Evolutionary conservation across 345 rosid species (phyloP), one percentile per base, ranked within the genome.

Genomic region (Eucalyptus cladocalyx): DNA sequence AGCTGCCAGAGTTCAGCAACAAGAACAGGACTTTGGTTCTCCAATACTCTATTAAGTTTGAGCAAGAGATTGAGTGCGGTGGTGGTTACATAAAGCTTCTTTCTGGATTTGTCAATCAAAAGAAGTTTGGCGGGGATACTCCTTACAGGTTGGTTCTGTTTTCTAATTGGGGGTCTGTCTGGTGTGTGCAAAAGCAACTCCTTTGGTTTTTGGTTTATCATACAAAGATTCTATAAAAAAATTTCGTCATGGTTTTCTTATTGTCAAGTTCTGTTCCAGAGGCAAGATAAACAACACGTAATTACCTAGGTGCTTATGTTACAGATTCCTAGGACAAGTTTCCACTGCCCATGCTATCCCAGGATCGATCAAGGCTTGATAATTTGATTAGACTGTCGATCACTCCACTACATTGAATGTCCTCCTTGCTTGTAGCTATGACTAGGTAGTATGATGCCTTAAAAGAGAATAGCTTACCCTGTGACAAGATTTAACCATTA

Each of bases 111-210:
- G 99, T 97, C 50, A 97, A 97, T 93, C 99, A 97, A 89, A 97
- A 97, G 94, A 97, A 97, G 91, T 97, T 94, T 93, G 99, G 99
- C 53, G 99, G 99, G 83, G 99, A 97, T 90, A 95, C 99, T 85
- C 99, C 99, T 89, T 97, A 96, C 92, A 96, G 98, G 99, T 97
- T 62, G 37, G 86, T 92, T 42, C 85, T 76, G 42, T 76, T 76
- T 21, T 76, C 85, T 76, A 21, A 11, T 23, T 6, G 47, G 30
- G 47, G 16, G 6, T 76, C 28, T 76, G 47, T 76, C 85, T 76
- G 85, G 47, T 40, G 30, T 23, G 85, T 76, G 85, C 85, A 76
- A 40, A 40, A 40, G 47, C 47, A 23, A 76, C 16, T 37, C 83
- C 80, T 69, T 69, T 69, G 81, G 85, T 76, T 40, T 76, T 76